Conservation (phyloP, 2,329 filamentous ascomycete species). For the Cladosporium sp. region DNA sequence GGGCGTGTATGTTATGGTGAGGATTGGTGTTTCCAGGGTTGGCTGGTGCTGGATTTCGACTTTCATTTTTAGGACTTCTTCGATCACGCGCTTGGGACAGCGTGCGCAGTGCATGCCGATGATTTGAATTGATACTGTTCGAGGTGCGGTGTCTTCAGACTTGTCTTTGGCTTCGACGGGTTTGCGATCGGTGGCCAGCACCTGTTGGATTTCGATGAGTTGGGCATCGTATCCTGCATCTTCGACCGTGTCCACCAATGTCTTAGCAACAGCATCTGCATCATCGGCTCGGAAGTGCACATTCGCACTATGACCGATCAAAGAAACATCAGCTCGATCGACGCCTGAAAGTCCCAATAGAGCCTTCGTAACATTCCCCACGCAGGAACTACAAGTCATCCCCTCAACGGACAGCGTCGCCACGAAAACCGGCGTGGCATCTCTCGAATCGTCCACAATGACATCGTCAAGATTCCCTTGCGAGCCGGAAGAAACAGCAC, state of each 20-base stretch:
- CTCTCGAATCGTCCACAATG: not conserved
- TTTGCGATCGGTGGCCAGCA: not conserved
- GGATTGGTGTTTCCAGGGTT: conserved; percentile 58
- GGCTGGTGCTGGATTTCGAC: conserved; percentile 53
- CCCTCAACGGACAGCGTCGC: conserved; percentile 44
- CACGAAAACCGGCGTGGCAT: conserved; percentile 46
- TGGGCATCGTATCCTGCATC: conserved; percentile 40
- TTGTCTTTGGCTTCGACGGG: not conserved
- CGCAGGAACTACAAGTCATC: conserved; percentile 56
- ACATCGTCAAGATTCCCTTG: not conserved
- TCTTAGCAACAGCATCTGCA: conserved; percentile 41
- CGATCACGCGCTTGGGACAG: conserved; percentile 45
- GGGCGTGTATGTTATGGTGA: conserved; percentile 68
- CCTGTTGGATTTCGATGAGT: conserved; percentile 18
- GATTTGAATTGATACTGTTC: conserved; percentile 34
- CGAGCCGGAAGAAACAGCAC: conserved; percentile 63
- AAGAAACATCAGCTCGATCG: conserved; percentile 44
- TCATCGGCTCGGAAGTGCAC: conserved; percentile 16
- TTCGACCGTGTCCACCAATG: conserved; percentile 48
- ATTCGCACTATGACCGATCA: conserved; percentile 33
- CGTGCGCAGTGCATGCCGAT: conserved; percentile 45
- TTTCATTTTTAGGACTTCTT: conserved; percentile 44
- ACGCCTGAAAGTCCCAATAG: conserved; percentile 45
- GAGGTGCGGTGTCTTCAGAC: conserved; percentile 2
- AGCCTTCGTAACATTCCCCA: conserved; percentile 44